Evolutionary conservation across 495 filamentous ascomycete genomes (phyloP).

Genomic region (Penicillium macrosclerotiorum): DNA sequence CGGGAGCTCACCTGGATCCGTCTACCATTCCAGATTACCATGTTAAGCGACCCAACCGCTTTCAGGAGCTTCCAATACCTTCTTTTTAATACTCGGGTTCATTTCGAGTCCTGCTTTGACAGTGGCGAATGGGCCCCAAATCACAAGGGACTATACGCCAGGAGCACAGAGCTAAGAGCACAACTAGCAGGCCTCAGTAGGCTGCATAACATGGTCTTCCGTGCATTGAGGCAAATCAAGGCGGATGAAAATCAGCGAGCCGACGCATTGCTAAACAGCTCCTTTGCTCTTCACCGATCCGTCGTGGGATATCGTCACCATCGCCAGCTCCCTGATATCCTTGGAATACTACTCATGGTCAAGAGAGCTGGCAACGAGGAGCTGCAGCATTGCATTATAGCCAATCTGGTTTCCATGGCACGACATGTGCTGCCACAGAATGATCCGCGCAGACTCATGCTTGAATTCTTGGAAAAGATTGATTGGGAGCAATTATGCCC

Average conservation of each 20-base stretch:
- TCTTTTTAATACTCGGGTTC: constrained; percentile 3
- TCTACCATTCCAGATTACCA: not conserved
- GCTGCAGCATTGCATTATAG: not conserved
- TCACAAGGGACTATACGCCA: not conserved
- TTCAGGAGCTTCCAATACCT: constrained; percentile 6
- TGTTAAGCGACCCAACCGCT: not conserved
- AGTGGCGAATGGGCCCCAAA: not conserved
- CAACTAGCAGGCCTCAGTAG: not conserved
- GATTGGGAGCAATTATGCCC: not conserved
- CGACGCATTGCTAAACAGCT: not conserved
- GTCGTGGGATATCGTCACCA: constrained; percentile 4
- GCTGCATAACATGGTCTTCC: constrained; percentile 3
- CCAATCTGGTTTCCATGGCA: not conserved
- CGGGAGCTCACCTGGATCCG: constrained; percentile 1
- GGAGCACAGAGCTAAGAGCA: not conserved
- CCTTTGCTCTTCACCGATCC: not conserved
- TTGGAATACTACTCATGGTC: constrained; percentile 5
- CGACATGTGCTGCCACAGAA: not conserved
- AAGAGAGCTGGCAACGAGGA: not conserved
- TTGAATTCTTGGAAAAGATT: not conserved
- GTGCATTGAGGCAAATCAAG: constrained; percentile 3
- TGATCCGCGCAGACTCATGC: constrained; percentile 5
- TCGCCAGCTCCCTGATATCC: constrained; percentile 7
- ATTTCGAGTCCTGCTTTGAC: constrained; percentile 7
- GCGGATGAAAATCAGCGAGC: not conserved